Percentiles rank a stretch among this genome's conserved stretches.
phyloP scores from a whole-genome alignment of 176 grass and related monocot species.

The Oryza officinalis region DNA sequence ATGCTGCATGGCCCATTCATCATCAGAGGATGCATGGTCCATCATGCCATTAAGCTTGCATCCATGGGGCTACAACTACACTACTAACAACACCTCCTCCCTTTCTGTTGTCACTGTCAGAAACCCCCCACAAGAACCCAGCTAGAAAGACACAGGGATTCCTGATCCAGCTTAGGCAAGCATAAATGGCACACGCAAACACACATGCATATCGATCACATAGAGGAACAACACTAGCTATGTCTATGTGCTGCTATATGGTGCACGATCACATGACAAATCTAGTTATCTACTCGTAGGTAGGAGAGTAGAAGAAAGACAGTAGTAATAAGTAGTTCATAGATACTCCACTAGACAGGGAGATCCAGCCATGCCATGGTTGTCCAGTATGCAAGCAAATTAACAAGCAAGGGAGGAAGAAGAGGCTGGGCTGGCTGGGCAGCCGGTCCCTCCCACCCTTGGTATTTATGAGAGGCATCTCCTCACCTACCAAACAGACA shows the following conservation, averaged over 20 bases:
- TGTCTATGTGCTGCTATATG: neutral
- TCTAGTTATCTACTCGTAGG: neutral
- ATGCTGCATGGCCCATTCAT: neutral
- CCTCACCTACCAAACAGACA: constrained; percentile 37
- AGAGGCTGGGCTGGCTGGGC: neutral
- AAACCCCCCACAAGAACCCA: neutral
- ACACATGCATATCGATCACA: constrained; percentile 3
- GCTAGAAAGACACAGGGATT: neutral
- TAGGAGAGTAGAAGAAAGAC: neutral
- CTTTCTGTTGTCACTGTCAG: constrained; percentile 23
- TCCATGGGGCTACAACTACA: neutral
- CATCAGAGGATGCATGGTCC: too few relatives aligned
- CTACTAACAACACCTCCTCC: neutral
- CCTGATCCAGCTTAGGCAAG: constrained; percentile 38
- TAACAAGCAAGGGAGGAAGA: neutral
- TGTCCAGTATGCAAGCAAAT: neutral
- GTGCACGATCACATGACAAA: neutral
- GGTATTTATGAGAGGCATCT: constrained; percentile 50
- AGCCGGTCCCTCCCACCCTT: neutral
- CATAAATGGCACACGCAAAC: neutral
- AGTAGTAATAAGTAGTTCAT: neutral
- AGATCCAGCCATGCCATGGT: neutral
- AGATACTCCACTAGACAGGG: neutral
- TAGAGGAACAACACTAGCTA: neutral
- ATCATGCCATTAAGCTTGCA: neutral